Evolutionary conservation across 768 basidiomycete genomes (phyloP).

Genomic region (Rhizopogon roseolus): DNA sequence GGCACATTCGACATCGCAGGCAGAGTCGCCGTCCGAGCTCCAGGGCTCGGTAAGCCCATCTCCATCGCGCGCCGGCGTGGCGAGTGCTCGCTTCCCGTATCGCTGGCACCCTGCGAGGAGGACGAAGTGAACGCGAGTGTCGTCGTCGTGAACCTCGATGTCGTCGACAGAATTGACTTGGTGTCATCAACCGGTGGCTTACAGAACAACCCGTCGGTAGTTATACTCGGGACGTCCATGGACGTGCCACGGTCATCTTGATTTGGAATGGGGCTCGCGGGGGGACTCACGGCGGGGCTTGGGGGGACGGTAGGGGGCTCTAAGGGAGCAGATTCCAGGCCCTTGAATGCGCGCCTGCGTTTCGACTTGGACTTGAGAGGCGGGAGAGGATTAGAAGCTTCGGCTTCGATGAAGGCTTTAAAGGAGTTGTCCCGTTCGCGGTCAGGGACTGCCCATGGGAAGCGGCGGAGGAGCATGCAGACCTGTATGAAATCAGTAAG

Average conservation of each 20-base stretch:
- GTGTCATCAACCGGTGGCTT: conserved; percentile 7
- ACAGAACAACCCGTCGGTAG: neutral
- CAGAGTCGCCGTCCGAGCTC: conserved; percentile 28
- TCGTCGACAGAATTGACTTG: conserved; percentile 8
- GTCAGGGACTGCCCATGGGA: conserved; percentile 99
- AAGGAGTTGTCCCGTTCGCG: conserved; percentile 89
- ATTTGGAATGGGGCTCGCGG: neutral
- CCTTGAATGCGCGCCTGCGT: conserved; percentile 2
- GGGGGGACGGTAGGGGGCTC: neutral
- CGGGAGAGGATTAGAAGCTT: conserved; percentile 68
- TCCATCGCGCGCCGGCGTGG: conserved; percentile 15
- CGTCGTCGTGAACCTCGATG: conserved; percentile 1
- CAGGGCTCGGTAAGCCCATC: conserved; percentile 13
- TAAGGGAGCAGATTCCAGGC: neutral
- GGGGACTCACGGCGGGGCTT: conserved; percentile 12
- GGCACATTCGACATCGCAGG: conserved; percentile 18
- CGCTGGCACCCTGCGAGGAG: conserved; percentile 7
- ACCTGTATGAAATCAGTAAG: conserved; percentile 13
- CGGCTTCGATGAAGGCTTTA: conserved; percentile 86
- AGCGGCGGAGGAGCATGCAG: conserved; percentile 95
- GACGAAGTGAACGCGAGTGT: conserved; percentile 10
- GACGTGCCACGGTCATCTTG: neutral
- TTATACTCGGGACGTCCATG: neutral
- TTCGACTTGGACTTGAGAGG: conserved; percentile 11
- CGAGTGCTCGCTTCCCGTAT: conserved; percentile 8